phyloP scores from a whole-genome alignment of 495 filamentous ascomycete genomes.

The Xylaria curta region DNA sequence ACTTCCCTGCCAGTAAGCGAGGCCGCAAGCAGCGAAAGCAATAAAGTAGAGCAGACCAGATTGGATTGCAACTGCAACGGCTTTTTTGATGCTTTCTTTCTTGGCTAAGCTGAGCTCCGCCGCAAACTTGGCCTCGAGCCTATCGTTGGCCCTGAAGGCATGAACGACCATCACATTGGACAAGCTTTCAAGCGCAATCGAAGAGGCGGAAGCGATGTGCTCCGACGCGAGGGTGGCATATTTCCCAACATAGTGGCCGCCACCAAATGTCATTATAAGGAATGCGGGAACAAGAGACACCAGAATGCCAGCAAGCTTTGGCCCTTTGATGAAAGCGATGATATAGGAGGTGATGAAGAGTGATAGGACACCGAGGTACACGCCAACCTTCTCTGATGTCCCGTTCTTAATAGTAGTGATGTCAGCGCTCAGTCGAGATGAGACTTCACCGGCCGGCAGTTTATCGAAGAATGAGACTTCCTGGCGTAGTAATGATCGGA shows the following conservation, averaged over 20 bases:
- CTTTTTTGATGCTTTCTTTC: constrained; percentile 63
- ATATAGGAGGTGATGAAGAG: constrained; percentile 70
- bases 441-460: constrained; percentile 64
- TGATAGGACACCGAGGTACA: constrained; percentile 61
- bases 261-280: constrained; percentile 67
- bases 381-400: constrained; percentile 71
- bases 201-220: constrained; percentile 42
- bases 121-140: constrained; percentile 61
- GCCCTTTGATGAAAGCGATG: constrained; percentile 67
- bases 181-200: constrained; percentile 55
- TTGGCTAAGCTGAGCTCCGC: constrained; percentile 53
- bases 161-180: constrained; percentile 57
- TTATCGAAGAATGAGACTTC: constrained; percentile 68
- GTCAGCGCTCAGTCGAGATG: constrained; percentile 65
- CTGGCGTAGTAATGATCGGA: constrained; percentile 63
- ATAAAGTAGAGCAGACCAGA: constrained; percentile 73
- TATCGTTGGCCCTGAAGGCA: constrained; percentile 51
- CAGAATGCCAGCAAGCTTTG: constrained; percentile 57
- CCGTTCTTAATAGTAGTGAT: constrained; percentile 67
- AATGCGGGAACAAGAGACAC: constrained; percentile 69
- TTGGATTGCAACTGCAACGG: constrained; percentile 62
- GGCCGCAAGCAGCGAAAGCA: constrained; percentile 66
- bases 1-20: constrained; percentile 73
- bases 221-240: constrained; percentile 61
- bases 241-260: constrained; percentile 65